These are phyloP conservation scores for Metroxylon sagu DNA, from an alignment of 176 grass and related monocot genomes.

Conservation along the genomic window DNA sequence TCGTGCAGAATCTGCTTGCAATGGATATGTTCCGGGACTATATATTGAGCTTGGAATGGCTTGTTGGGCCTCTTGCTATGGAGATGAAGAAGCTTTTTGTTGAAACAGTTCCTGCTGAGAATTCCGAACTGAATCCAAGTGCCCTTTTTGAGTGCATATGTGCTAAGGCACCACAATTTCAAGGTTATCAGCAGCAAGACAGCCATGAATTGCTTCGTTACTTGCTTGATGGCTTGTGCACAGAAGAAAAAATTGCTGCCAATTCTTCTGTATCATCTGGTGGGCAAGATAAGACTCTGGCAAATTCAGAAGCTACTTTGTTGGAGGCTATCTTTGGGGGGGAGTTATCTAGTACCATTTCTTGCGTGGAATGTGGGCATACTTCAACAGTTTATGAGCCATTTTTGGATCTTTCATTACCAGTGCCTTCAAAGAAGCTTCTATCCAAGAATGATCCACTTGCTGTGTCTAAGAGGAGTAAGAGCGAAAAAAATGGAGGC, in stretches of 20 bases:
- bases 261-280: conserved; percentile 23
- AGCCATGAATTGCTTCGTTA: conserved; percentile 92
- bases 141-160: conserved; percentile 74
- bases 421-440: conserved; percentile 54
- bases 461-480: not conserved
- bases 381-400: conserved; percentile 71
- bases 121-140: conserved; percentile 64
- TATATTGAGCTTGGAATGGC: conserved; percentile 46
- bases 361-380: conserved; percentile 64
- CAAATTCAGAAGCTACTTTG: conserved; percentile 25
- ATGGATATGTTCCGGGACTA: conserved; percentile 58
- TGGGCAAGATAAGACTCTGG: conserved; percentile 13
- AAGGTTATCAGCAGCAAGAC: conserved; percentile 89
- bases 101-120: conserved; percentile 54
- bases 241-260: conserved; percentile 48
- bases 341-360: conserved; percentile 66
- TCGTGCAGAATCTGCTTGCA: conserved; percentile 69
- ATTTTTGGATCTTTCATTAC: conserved; percentile 85
- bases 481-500: conserved; percentile 45
- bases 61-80: conserved; percentile 47
- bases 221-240: conserved; percentile 78
- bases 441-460: too few species aligned
- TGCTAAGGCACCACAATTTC: conserved; percentile 69
- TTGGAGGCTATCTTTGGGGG: conserved; percentile 72
- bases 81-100: conserved; percentile 76